These are phyloP conservation scores for Eucalyptus fibrosa DNA, from an alignment of 345 rosid genomes.

Conservation along the genomic window DNA sequence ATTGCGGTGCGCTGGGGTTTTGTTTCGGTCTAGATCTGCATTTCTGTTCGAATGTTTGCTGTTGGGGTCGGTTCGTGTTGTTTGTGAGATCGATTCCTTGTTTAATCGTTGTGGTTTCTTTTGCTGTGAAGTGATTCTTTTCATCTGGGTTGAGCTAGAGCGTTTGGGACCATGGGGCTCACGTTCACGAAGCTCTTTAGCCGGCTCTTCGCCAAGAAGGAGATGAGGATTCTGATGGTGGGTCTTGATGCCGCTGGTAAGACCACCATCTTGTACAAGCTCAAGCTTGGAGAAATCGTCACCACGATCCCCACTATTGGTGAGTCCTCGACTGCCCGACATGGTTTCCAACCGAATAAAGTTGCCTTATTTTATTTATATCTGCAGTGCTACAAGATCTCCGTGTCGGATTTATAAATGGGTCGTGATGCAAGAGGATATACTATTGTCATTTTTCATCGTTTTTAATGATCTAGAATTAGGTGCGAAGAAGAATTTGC, in stretches of 20 bases:
- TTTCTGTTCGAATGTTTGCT: neutral
- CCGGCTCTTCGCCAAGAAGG: conserved; percentile 66
- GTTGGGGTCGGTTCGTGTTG: neutral
- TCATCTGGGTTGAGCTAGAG: neutral
- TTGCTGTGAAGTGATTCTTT: neutral
- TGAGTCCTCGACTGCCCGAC: conserved; percentile 5
- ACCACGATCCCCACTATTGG: conserved; percentile 81
- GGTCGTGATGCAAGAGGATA: neutral
- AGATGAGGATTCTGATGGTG: conserved; percentile 82
- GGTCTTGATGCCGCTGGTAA: conserved; percentile 90
- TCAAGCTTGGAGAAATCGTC: conserved; percentile 78
- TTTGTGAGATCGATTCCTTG: neutral
- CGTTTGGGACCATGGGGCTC: conserved; percentile 38
- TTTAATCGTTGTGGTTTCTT: neutral
- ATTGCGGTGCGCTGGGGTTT: neutral
- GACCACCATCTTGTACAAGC: conserved; percentile 79
- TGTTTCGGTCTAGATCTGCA: neutral
- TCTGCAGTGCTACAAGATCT: neutral
- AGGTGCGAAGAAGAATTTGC: neutral
- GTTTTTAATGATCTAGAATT: neutral
- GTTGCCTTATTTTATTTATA: neutral
- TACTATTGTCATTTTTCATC: neutral
- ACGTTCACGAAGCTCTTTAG: conserved; percentile 56
- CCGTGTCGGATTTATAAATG: neutral
- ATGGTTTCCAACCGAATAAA: neutral